Percentiles rank a stretch among this genome's conserved stretches.
Evolutionary conservation across 192 early-diverging fungal genomes (phyloP).

Genomic region (Backusella liffmaniae): DNA sequence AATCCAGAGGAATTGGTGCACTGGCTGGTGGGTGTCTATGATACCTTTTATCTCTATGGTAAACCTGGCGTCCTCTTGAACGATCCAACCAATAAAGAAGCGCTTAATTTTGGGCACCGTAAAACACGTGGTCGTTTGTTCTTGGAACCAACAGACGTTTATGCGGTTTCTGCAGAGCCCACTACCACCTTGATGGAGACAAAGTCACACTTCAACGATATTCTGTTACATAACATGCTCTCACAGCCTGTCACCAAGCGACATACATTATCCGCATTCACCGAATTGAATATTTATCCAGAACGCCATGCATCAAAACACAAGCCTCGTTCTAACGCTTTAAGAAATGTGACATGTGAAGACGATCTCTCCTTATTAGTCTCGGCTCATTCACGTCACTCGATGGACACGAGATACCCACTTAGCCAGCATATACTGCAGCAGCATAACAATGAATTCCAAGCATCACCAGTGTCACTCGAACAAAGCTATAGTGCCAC

Average conservation of each 20-base stretch:
- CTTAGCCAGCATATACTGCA: neutral
- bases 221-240: neutral
- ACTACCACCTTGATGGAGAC: neutral
- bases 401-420: neutral
- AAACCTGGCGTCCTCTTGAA: slow-evolving; percentile 30
- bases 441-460: neutral
- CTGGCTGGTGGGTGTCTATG: slow-evolving; percentile 41
- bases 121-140: slow-evolving; percentile 10
- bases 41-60: slow-evolving; percentile 47
- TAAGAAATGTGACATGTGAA: neutral
- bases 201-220: neutral
- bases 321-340: neutral
- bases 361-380: neutral
- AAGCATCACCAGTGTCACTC: neutral
- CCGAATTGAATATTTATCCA: neutral
- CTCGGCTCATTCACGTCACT: neutral
- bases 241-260: neutral
- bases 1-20: slow-evolving; percentile 36
- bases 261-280: neutral
- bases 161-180: neutral
- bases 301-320: neutral
- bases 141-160: slow-evolving; percentile 19
- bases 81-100: neutral
- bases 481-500: neutral
- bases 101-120: slow-evolving; percentile 26